A percentile compares a stretch with the other conserved stretches of the same genome.
phyloP scores from a whole-genome alignment of 2,329 filamentous ascomycete species.

The Aspergillus fructus region DNA sequence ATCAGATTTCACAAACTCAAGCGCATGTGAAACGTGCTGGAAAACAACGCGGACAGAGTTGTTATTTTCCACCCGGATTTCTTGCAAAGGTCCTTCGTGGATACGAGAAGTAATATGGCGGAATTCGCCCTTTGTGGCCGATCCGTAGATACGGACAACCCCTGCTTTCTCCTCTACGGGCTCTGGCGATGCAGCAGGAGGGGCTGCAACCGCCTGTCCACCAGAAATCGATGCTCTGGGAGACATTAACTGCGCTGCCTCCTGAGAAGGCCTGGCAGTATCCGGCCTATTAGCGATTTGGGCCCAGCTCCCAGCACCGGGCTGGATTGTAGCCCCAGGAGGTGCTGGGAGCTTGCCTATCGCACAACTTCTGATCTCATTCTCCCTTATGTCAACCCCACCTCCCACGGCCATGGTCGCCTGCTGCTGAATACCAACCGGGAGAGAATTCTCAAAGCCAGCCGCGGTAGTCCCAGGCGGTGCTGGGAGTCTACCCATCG shows the following conservation, averaged over 20 bases:
- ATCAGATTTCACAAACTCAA: conserved; percentile 34
- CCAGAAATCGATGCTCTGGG: conserved; percentile 14
- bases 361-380: conserved; percentile 1
- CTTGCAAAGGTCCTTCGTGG: conserved; percentile 39
- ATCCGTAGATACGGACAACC: conserved; percentile 26
- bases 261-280: conserved; percentile 4
- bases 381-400: conserved; percentile 15
- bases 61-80: conserved; percentile 35
- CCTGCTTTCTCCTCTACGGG: conserved; percentile 30
- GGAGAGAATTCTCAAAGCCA: background rate
- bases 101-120: conserved; percentile 37
- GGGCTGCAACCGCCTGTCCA: conserved; percentile 1
- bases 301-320: conserved; percentile 21
- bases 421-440: conserved; percentile 14
- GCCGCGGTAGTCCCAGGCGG: background rate
- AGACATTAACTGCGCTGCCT: conserved; percentile 18
- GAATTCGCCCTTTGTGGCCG: conserved; percentile 24
- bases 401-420: conserved; percentile 13
- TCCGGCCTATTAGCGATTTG: conserved; percentile 16
- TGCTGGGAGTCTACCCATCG: conserved; percentile 3
- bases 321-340: conserved; percentile 1
- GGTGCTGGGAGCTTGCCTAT: conserved; percentile 5
- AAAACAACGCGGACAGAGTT: conserved; percentile 35
- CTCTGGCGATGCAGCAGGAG: conserved; percentile 11
- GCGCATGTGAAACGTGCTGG: conserved; percentile 37